Base-by-base conservation (phyloP, 257 asterid species). In the Lycium ferocissimum region DNA sequence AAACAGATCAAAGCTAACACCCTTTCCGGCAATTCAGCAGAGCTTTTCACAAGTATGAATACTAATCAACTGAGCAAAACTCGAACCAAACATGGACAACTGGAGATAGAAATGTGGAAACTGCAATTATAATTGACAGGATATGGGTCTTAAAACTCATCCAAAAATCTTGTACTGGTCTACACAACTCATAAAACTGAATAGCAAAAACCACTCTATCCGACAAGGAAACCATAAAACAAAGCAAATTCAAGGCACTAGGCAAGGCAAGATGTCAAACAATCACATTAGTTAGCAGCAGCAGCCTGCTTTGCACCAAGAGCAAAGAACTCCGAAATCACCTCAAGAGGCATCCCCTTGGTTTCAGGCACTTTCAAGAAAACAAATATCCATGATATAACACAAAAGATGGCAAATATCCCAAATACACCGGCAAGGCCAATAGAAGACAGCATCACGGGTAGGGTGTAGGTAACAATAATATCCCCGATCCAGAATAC, bases 281-380 rank as follows among this genome's bases (percentile, higher is more conserved):
- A 13, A 57, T 53, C 82, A 76, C 22, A 76, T 33, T 33, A 76
- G 85, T 71, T 85, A 40, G 80, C 83, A 59, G 69, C 85, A 33
- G 83, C 80, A 83, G 62, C 84, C 86, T 89, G 89, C 88, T 85
- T 92, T 14, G 97, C 92, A 38, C 97, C 96, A 59, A 92, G 86
- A 7, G 95, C 83, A 82, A 93, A 93, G 87, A 93, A 92, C 85
- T 93, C 92, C 0, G 89, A 89, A 7, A 93, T 93, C 75, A 93
- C 97, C 86, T 93, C 97, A 84, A 93, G 93, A 7, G 97, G 97
- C 96, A 93, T 93, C 58, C 97, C 94, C 88, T 92, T 93, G 3
- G 97, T 93, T 89, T 93, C 97, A 2, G 96, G 96, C 67, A 93
- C 96, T 87, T 92, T 93, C 57, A 89, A 82, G 91, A 85, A 92